phyloP scores from a whole-genome alignment of 805 yeast species.

The Kluyveromyces nonfermentans region DNA sequence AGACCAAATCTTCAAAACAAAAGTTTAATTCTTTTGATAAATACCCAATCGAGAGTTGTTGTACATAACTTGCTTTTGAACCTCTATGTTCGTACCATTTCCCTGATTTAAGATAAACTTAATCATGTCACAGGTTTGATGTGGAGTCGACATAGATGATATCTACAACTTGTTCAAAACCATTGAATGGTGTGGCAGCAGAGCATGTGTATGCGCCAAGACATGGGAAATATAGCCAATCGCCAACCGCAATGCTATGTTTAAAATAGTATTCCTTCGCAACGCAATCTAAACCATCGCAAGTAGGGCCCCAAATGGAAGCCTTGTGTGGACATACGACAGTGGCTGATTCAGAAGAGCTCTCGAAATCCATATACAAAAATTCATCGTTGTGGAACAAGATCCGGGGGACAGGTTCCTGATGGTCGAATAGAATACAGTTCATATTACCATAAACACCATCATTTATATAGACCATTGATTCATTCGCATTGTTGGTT shows the following conservation, averaged over 20 bases:
- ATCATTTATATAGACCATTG: conserved; percentile 84
- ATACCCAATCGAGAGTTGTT: neutral
- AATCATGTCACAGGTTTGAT: conserved; percentile 6
- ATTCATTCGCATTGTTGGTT: conserved; percentile 29
- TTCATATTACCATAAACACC: conserved; percentile 95
- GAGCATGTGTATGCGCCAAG: conserved; percentile 90
- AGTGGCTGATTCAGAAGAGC: conserved; percentile 11
- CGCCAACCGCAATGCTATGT: conserved; percentile 66
- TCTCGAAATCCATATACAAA: conserved; percentile 31
- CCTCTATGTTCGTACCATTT: neutral
- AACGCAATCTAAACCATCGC: conserved; percentile 92
- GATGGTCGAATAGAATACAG: conserved; percentile 90
- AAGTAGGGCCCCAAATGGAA: conserved; percentile 97
- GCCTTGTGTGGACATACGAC: conserved; percentile 29
- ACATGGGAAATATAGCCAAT: conserved; percentile 79
- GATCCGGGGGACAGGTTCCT: conserved; percentile 60
- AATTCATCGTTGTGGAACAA: conserved; percentile 46
- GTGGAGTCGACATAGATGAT: conserved; percentile 55
- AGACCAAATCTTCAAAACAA: neutral
- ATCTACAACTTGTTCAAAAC: conserved; percentile 56
- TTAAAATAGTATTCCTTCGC: conserved; percentile 43
- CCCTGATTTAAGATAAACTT: neutral
- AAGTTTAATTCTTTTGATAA: too few species aligned
- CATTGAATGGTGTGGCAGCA: conserved; percentile 90
- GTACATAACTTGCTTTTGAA: neutral